phyloP scores from a whole-genome alignment of 768 basidiomycete genomes.

The Pisolithus orientalis region DNA sequence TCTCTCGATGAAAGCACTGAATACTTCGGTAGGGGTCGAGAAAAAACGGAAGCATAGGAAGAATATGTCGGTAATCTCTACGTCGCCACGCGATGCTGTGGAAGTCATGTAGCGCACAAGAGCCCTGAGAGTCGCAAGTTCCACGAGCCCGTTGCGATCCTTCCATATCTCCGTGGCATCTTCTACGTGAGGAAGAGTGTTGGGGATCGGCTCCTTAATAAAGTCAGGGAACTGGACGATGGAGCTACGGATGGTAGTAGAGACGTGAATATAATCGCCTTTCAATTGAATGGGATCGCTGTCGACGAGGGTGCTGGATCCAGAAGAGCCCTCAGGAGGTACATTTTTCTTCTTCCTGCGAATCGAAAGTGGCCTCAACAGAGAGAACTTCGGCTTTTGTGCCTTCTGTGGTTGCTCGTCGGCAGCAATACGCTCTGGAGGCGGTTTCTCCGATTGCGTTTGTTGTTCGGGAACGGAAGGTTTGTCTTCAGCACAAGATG shows the following conservation, averaged over 20 bases:
- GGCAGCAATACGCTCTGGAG: too few relatives aligned
- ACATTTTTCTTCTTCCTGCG: not conserved
- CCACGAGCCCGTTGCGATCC: conserved; percentile 20
- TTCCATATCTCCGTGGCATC: conserved; percentile 24
- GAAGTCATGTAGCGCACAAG: conserved; percentile 43
- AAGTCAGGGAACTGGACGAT: conserved; percentile 23
- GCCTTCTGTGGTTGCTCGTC: not conserved
- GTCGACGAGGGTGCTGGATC: conserved; percentile 18
- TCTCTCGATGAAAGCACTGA: conserved; percentile 39
- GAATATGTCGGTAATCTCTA: conserved; percentile 46
- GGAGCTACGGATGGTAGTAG: conserved; percentile 20
- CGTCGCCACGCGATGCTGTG: conserved; percentile 32
- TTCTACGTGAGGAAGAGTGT: conserved; percentile 25
- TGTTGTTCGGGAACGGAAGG: too few relatives aligned
- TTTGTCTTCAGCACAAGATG: too few relatives aligned
- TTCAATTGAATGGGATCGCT: conserved; percentile 6
- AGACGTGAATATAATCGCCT: conserved; percentile 18
- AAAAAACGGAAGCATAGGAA: conserved; percentile 72
- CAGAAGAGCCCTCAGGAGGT: conserved; percentile 1
- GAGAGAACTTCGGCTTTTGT: not conserved
- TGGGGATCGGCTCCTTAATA: conserved; percentile 20
- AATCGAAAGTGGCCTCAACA: not conserved
- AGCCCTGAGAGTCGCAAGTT: conserved; percentile 34
- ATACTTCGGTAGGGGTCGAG: conserved; percentile 42
- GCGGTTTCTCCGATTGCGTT: too few relatives aligned